Percentiles rank a stretch among this genome's conserved stretches.
Conservation (phyloP, 352 stramenopile species). For the Ochromonadaceae sp. region DNA sequence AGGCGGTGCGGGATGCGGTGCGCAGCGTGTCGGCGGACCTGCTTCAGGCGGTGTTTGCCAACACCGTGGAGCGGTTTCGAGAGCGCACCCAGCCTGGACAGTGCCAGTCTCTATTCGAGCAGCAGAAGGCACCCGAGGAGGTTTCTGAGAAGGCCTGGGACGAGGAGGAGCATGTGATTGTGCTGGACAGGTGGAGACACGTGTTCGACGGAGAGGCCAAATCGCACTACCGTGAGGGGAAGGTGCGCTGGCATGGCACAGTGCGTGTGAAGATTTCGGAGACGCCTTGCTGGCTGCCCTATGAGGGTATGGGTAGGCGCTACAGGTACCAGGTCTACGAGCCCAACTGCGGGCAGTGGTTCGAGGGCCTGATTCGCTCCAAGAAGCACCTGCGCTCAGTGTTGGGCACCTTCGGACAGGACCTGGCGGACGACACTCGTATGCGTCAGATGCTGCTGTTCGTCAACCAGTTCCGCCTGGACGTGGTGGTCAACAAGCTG, state of each 20-base stretch:
- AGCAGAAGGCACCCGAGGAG: too few relatives aligned
- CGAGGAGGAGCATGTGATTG: too few relatives aligned
- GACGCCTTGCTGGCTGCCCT: neutral
- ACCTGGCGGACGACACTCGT: neutral
- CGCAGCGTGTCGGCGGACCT: too few relatives aligned
- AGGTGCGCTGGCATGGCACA: neutral
- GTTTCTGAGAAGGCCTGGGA: too few relatives aligned
- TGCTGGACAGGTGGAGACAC: too few relatives aligned
- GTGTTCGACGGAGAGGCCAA: neutral
- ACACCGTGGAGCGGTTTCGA: too few relatives aligned
- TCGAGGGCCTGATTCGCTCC: conserved; percentile 5
- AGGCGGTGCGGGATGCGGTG: too few relatives aligned
- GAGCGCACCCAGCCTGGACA: too few relatives aligned
- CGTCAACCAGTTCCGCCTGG: conserved; percentile 4
- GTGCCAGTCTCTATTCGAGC: too few relatives aligned
- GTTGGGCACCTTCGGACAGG: neutral
- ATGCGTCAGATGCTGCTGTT: conserved; percentile 12
- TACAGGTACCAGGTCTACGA: conserved; percentile 13
- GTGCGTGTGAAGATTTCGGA: neutral
- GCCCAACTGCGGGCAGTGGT: neutral
- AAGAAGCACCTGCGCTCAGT: conserved; percentile 10
- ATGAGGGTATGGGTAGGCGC: neutral
- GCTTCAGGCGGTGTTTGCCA: too few relatives aligned
- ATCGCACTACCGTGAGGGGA: conserved; percentile 5
- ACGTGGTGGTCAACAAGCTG: conserved; percentile 9